Evolutionary conservation across 108 stramenopile species (phyloP), one percentile per base, ranked within the genome.

Genomic region (Chaetoceros muelleri): DNA sequence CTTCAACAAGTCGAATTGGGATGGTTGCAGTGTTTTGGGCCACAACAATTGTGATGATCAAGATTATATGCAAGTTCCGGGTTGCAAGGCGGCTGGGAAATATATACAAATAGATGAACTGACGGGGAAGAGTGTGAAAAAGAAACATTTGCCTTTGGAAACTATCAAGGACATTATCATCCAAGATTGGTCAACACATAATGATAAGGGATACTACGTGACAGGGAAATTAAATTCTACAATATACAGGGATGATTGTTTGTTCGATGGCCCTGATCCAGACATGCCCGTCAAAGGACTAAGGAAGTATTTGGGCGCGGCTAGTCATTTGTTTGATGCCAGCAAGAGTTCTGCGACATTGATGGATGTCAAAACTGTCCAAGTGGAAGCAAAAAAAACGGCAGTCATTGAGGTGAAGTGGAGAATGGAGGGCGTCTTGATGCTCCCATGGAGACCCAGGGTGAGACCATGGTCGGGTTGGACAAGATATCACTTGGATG

Each of bases 271-370:
- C 0, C 90, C 90, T 0, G 90, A 93, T 67, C 90, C 90, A 0
- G 90, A 93, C 62, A 93, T 93, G 90, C 90, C 90, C 8, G 86
- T 93, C 1, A 28, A 65, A 18, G 90, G 90, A 1, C 53, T 93
- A 24, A 59, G 85, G 16, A 93, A 93, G 53, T 93, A 88, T 55
- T 31, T 86, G 26, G 66, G 70, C 30, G 86, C 90, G 17, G 78
- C 82, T n/a, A 73, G 74, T 17, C 78, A 84, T 28, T 56, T 93
- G 19, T 93, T 93, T 60, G 84, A 86, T 57, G 53, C 55, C 2
- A 48, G 46, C 16, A 23, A 55, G 20, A 85, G 84, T 52, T 59
- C 53, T n/a, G 84, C 88, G 3, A 66, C 66, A 40, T 48, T 84
- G 25, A 25, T 72, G 23, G 65, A 68, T 27, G 26, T 78, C 28